Percentiles rank a stretch among this genome's conserved stretches.
These are phyloP conservation scores for Tetratostichococcus sp. DNA, from an alignment of 139 green algal genomes.

Conservation along the genomic window DNA sequence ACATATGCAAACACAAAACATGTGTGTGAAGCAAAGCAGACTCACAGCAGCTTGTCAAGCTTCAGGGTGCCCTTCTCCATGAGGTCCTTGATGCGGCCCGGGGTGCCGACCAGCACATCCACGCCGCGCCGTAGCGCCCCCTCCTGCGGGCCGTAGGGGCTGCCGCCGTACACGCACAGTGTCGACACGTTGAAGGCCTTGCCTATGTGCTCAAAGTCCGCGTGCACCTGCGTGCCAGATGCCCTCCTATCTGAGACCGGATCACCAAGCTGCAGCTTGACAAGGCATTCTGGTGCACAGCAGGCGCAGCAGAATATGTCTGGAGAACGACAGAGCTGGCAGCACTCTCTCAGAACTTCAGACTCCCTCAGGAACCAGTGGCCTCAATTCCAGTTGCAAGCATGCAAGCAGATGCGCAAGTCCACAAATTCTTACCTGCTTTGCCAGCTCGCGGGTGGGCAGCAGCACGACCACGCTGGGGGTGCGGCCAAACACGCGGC, in stretches of 20 bases:
- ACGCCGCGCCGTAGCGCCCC: constrained; percentile 71
- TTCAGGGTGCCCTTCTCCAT: constrained; percentile 82
- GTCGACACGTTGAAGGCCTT: constrained; percentile 61
- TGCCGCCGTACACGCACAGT: constrained; percentile 93
- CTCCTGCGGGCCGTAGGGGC: constrained; percentile 79
- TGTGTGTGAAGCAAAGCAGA: background rate
- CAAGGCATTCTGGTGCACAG: too few relatives aligned
- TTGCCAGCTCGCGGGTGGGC: constrained; percentile 96
- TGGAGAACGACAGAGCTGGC: too few relatives aligned
- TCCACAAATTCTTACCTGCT: constrained; percentile 66
- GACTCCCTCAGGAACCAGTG: too few relatives aligned
- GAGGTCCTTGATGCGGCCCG: constrained; percentile 93
- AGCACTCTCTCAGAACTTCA: too few relatives aligned
- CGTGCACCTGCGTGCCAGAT: constrained; percentile 64
- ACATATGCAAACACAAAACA: too few relatives aligned
- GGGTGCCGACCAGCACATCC: constrained; percentile 95
- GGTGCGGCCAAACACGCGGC: constrained; percentile 32
- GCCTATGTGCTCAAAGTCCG: constrained; percentile 86
- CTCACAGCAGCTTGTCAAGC: constrained; percentile 61
- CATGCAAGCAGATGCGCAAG: background rate
- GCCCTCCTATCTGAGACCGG: too few relatives aligned
- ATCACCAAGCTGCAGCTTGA: too few relatives aligned
- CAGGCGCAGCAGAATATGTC: background rate
- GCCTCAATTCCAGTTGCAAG: background rate
- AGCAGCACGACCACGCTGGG: constrained; percentile 86